Percentiles rank a stretch among this genome's conserved stretches.
These are phyloP conservation scores for Mycena polygramma DNA, from an alignment of 768 basidiomycete species.

Conservation along the genomic window DNA sequence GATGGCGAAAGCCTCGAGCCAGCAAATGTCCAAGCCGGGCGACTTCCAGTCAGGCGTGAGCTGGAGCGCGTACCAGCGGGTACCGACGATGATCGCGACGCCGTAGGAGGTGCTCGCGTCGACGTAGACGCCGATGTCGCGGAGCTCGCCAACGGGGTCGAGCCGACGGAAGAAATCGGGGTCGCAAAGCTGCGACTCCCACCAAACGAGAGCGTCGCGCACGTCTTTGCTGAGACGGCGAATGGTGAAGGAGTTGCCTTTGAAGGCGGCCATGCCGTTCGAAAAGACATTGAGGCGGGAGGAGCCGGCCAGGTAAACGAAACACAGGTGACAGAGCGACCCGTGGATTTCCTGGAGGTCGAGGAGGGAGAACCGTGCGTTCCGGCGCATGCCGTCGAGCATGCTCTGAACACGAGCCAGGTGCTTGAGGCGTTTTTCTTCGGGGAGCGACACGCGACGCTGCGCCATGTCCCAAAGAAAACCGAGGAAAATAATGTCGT, in stretches of 20 bases:
- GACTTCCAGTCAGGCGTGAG: neutral
- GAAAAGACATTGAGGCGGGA: conserved; percentile 8
- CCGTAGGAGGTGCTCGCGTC: conserved; percentile 12
- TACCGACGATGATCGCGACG: conserved; percentile 5
- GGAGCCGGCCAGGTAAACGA: neutral
- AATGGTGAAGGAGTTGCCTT: neutral
- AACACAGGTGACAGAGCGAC: neutral
- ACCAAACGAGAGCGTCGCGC: neutral
- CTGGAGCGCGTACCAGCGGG: neutral
- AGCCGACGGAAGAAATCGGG: neutral
- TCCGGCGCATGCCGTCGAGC: neutral
- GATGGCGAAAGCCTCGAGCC: conserved; percentile 13
- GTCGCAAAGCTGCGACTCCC: neutral
- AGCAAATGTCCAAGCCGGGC: conserved; percentile 12
- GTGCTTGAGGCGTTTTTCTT: conserved; percentile 44
- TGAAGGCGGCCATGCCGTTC: conserved; percentile 12
- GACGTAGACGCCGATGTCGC: conserved; percentile 5
- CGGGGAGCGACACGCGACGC: conserved; percentile 42
- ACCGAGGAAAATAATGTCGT: conserved; percentile 41
- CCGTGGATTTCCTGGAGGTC: conserved; percentile 20
- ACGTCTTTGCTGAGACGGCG: neutral
- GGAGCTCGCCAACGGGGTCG: neutral
- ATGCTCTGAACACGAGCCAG: conserved; percentile 1
- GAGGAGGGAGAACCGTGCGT: neutral
- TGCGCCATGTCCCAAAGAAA: conserved; percentile 46